Evolutionary conservation across 768 basidiomycete genomes (phyloP).

Genomic region (Fibroporia radiculosa): DNA sequence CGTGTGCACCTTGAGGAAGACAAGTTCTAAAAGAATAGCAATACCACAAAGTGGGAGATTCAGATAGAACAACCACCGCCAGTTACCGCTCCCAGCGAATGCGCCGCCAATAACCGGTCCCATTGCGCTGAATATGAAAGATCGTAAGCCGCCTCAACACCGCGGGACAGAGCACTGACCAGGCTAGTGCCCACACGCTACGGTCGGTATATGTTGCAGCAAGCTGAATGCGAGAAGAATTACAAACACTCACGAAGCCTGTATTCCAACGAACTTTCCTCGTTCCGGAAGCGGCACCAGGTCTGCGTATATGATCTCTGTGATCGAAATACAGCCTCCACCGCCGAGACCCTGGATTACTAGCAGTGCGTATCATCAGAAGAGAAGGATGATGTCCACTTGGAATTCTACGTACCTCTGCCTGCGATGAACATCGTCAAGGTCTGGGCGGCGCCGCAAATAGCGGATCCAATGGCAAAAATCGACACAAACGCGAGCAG

Average conservation of each 20-base stretch:
- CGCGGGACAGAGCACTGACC: not conserved
- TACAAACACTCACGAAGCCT: slow-evolving; percentile 5
- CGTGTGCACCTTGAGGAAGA: slow-evolving; percentile 10
- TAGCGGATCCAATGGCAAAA: slow-evolving; percentile 33
- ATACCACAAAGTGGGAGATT: slow-evolving; percentile 11
- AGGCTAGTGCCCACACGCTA: slow-evolving; percentile 12
- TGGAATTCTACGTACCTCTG: slow-evolving; percentile 11
- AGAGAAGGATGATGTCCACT: not conserved
- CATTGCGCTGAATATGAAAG: slow-evolving; percentile 2
- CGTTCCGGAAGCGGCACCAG: slow-evolving; percentile 19
- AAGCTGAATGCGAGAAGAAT: slow-evolving; percentile 1
- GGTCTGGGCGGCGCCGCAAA: slow-evolving; percentile 30
- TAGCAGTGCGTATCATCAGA: not conserved
- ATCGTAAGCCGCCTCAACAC: not conserved
- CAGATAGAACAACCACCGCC: slow-evolving; percentile 14
- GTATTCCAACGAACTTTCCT: slow-evolving; percentile 23
- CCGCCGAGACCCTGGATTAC: slow-evolving; percentile 20
- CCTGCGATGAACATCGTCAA: slow-evolving; percentile 36
- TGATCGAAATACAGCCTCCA: slow-evolving; percentile 12
- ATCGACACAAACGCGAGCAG: slow-evolving; percentile 21
- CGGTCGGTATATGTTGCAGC: not conserved
- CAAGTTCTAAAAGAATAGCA: slow-evolving; percentile 3
- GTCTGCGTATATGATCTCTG: slow-evolving; percentile 19
- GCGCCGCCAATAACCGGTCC: slow-evolving; percentile 25
- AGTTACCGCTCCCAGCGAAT: slow-evolving; percentile 7